Evolutionary conservation across 2,329 filamentous ascomycete genomes (phyloP).

Genomic region (Sporothrix globosa): DNA sequence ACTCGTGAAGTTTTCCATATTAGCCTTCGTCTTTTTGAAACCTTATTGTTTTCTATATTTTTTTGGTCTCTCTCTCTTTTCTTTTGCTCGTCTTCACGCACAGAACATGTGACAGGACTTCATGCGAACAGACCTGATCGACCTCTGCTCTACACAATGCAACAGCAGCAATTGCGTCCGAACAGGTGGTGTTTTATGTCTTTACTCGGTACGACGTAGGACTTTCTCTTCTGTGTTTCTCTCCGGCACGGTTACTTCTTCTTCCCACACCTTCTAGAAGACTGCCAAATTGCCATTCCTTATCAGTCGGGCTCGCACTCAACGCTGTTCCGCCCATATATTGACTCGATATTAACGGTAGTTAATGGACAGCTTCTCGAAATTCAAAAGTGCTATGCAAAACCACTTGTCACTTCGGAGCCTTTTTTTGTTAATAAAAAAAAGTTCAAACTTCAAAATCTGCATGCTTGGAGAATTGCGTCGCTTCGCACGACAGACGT

Average conservation of each 20-base stretch:
- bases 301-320: background rate
- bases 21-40: too few species aligned
- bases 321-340: background rate
- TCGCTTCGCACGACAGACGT: constrained; percentile 8
- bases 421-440: background rate
- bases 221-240: background rate
- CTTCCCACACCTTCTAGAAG: constrained; percentile 21
- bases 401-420: background rate
- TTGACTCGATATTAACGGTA: background rate
- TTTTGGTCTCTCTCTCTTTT: background rate
- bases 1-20: background rate
- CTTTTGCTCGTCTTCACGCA: background rate
- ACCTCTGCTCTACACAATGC: constrained; percentile 8
- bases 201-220: background rate
- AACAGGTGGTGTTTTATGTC: background rate
- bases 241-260: background rate
- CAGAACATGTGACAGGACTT: background rate
- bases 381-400: background rate
- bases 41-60: background rate
- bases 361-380: background rate
- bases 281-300: background rate
- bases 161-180: constrained; percentile 15
- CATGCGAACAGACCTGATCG: constrained; percentile 25
- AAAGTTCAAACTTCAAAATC: background rate
- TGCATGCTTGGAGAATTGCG: background rate